Evolutionary conservation across 2,329 filamentous ascomycete genomes (phyloP), one percentile per base, ranked within the genome.

Genomic region (Pseudogymnoascus sp.): DNA sequence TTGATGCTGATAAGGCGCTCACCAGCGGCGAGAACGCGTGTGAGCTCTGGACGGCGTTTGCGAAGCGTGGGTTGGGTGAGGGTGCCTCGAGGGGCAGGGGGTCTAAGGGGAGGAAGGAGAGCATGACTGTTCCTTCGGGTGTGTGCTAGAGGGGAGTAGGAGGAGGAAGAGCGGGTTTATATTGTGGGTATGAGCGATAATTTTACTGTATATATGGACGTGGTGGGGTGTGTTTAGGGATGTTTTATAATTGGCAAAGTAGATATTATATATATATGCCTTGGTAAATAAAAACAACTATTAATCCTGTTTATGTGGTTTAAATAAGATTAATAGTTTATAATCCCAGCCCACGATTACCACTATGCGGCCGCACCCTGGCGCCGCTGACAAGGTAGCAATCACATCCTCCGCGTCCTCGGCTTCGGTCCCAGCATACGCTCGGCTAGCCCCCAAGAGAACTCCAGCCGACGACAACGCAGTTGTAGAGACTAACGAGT

Each of bases 21-120:
- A 82, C 80, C 1, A 74, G 73, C 0, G 80, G 79, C 2, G 67
- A 65, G 9, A 82, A 83, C 68, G 61, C 65, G 10, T 82, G 80
- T 59, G 73, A 74, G 64, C 70, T 83, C 61, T 83, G 81, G 80
- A 78, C 65, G 12, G 80, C 66, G 0, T 82, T 83, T 64, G 79
- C 80, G 1, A 82, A 82, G 75, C 72, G 80, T 52, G 80, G 80
- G n/a, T 68, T 83, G 2, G 80, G 80, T 34, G 59, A 23, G 19
- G 48, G 19, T 55, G 63, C 64, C 28, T 48, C 41, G 41, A 48
- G 23, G 41, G 41, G 41, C 3, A 48, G 41, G 4, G 41, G 41
- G 1, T 1, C 0, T 1, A 48, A 3, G 3, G 41, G 41, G n/a
- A 48, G 41, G 41, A 28, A 48, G 41, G 41, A 48, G 41, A 48